These are phyloP conservation scores for Wickerhamomyces hampshirensis DNA, from an alignment of 805 yeast genomes.

Conservation along the genomic window DNA sequence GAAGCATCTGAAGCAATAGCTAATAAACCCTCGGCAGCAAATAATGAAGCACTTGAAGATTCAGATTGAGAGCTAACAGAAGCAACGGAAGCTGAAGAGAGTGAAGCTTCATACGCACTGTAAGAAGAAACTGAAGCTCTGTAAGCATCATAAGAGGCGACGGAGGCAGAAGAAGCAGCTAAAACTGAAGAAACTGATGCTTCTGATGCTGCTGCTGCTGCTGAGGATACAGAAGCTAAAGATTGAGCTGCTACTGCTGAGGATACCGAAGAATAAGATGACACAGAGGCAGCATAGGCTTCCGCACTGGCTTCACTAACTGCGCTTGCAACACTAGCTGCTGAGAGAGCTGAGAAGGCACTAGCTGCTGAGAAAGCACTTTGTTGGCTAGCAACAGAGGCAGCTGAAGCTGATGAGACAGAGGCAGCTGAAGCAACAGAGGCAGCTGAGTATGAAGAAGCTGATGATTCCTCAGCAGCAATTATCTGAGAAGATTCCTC, in stretches of 20 bases:
- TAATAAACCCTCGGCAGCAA: slow-evolving; percentile 33
- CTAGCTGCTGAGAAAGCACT: too few relatives aligned
- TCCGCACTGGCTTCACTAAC: too few relatives aligned
- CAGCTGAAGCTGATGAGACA: slow-evolving; percentile 17
- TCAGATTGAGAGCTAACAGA: slow-evolving; percentile 11
- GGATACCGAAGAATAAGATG: slow-evolving; percentile 9
- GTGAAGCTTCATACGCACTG: slow-evolving; percentile 5
- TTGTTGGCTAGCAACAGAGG: slow-evolving; percentile 1
- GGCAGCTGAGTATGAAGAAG: slow-evolving; percentile 17
- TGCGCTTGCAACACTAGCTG: slow-evolving; percentile 12
- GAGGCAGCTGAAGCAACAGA: slow-evolving; percentile 12
- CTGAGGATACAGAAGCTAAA: slow-evolving; percentile 5
- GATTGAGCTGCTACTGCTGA: too few relatives aligned
- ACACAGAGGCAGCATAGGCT: slow-evolving; percentile 14
- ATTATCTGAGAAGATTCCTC: slow-evolving; percentile 19
- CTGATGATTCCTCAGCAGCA: slow-evolving; percentile 4
- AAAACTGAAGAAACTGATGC: slow-evolving; percentile 11
- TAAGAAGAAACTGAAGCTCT: slow-evolving; percentile 13
- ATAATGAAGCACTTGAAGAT: slow-evolving; percentile 21
- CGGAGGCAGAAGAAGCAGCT: slow-evolving; percentile 21
- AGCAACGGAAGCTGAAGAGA: slow-evolving; percentile 21
- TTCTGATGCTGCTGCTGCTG: slow-evolving; percentile 8
- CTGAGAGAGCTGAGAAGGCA: too few relatives aligned
- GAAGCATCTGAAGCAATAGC: slow-evolving; percentile 38
- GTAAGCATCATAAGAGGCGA: slow-evolving; percentile 17